phyloP scores from a whole-genome alignment of 768 basidiomycete genomes.

The Agaricus bisporus region DNA sequence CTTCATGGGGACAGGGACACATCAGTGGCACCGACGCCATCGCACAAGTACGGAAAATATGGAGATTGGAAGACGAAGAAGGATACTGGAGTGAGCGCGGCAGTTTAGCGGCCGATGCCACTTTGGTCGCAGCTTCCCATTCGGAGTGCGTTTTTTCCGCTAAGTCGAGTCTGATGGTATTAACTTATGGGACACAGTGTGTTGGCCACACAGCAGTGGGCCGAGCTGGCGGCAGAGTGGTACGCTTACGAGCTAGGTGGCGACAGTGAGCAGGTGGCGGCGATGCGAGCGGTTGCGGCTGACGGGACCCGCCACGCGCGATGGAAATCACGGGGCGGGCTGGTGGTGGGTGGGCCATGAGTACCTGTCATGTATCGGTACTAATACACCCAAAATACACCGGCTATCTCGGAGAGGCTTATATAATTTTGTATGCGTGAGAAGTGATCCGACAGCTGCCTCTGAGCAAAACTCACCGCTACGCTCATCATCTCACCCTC shows the following conservation, averaged over 20 bases:
- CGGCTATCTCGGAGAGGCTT: not conserved
- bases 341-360: constrained; percentile 29
- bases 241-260: constrained; percentile 49
- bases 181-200: constrained; percentile 26
- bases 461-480: constrained; percentile 8
- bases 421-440: constrained; percentile 3
- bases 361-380: too few species aligned
- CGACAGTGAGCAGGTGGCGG: constrained; percentile 42
- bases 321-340: constrained; percentile 38
- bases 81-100: constrained; percentile 65
- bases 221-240: constrained; percentile 43
- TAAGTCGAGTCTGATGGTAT: constrained; percentile 1
- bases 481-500: constrained; percentile 12
- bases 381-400: too few species aligned
- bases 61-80: constrained; percentile 54
- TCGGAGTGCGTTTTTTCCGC: constrained; percentile 42
- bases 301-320: constrained; percentile 37
- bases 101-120: constrained; percentile 53
- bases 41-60: constrained; percentile 41
- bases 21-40: constrained; percentile 48
- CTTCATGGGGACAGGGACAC: constrained; percentile 39
- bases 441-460: constrained; percentile 14
- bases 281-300: constrained; percentile 27
- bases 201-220: constrained; percentile 44
- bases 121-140: constrained; percentile 55